A percentile compares a stretch with the other conserved stretches of the same genome.
Evolutionary conservation across 73 alveolate genomes (phyloP).

Genomic region (Paramecium sonneborni): DNA sequence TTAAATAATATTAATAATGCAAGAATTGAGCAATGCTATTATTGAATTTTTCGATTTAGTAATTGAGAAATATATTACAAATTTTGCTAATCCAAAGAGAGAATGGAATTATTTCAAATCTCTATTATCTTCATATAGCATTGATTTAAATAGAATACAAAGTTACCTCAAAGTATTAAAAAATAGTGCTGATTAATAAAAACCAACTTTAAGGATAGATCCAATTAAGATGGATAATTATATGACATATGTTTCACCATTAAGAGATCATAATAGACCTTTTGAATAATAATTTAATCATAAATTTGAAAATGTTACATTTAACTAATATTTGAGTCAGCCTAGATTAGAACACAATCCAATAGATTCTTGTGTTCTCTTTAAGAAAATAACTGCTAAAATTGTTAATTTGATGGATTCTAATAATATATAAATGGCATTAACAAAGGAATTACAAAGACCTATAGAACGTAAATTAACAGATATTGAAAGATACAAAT

Average conservation of each 20-base stretch:
- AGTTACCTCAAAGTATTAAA: background rate
- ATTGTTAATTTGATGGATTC: background rate
- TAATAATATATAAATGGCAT: background rate
- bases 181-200: background rate
- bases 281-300: background rate
- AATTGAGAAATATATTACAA: slow-evolving; percentile 3
- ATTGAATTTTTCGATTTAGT: background rate
- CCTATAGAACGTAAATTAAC: background rate
- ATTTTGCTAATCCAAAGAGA: background rate
- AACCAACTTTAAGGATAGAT: background rate
- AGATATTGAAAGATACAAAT: background rate
- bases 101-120: slow-evolving; percentile 39
- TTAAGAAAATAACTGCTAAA: background rate
- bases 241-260: background rate
- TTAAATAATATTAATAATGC: background rate
- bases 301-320: background rate
- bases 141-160: background rate
- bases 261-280: background rate
- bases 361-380: background rate
- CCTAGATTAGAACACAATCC: background rate
- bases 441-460: background rate
- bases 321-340: background rate
- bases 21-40: background rate
- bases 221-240: background rate
- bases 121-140: background rate